These are phyloP conservation scores for Paecilomyces niveus DNA, from an alignment of 2,329 filamentous ascomycete species.

Conservation along the genomic window DNA sequence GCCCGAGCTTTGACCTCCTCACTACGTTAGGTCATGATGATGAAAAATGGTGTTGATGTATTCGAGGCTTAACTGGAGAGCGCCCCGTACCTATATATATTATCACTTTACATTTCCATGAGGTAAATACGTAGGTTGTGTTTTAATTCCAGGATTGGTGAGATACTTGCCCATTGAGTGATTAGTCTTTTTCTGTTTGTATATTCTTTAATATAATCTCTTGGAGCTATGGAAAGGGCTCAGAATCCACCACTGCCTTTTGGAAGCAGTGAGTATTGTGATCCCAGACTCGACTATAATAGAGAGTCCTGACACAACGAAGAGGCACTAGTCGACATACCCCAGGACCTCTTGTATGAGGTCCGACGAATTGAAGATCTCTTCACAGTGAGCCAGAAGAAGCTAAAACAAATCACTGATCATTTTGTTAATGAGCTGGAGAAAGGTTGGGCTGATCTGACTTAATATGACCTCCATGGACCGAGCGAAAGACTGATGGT, in stretches of 20 bases:
- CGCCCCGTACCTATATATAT: neutral
- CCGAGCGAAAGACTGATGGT: neutral
- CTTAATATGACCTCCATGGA: constrained; percentile 3
- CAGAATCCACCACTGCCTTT: constrained; percentile 3
- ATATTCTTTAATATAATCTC: neutral
- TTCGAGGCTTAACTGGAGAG: neutral
- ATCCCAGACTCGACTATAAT: neutral
- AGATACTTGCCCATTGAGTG: neutral
- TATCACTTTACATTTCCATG: neutral
- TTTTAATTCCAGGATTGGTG: neutral
- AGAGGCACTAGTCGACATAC: constrained; percentile 38
- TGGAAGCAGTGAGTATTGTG: constrained; percentile 3
- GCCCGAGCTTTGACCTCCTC: neutral
- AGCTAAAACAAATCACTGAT: constrained; percentile 77
- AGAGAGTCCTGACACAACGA: neutral
- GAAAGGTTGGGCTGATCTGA: constrained; percentile 51
- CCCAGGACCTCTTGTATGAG: constrained; percentile 64
- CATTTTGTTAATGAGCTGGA: constrained; percentile 77
- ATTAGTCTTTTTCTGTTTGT: neutral
- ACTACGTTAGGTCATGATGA: neutral
- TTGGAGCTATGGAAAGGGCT: neutral
- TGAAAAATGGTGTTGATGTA: neutral
- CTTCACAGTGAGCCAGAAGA: constrained; percentile 64
- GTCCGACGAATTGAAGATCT: constrained; percentile 70
- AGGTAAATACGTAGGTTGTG: neutral